A percentile compares a stretch with the other conserved stretches of the same genome.
Conservation (phyloP, 2,329 filamentous ascomycete genomes). For the Sporothrix humicola region DNA sequence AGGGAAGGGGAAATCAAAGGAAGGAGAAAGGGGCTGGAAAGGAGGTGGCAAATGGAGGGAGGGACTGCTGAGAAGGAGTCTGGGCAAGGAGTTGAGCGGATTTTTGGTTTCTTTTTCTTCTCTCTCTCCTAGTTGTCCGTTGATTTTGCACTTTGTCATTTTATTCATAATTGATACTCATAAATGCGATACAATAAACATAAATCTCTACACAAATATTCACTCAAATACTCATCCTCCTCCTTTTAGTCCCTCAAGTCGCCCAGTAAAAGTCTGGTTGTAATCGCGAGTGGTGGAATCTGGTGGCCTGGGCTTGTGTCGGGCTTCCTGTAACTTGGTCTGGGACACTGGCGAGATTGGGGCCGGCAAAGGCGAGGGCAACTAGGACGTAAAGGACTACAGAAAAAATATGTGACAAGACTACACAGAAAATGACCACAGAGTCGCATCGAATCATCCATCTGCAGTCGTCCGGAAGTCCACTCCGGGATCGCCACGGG, state of each 20-base stretch:
- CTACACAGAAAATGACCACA: neutral
- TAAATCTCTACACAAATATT: neutral
- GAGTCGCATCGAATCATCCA: neutral
- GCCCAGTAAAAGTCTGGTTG: neutral
- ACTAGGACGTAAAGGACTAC: neutral
- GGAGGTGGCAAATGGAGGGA: neutral
- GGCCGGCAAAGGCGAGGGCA: neutral
- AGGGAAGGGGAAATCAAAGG: neutral
- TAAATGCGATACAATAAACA: neutral
- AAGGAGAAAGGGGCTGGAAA: neutral
- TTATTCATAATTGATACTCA: conserved; percentile 1
- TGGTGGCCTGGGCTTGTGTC: neutral
- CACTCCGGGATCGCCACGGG: conserved; percentile 11
- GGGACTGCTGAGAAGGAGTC: neutral
- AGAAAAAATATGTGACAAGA: neutral
- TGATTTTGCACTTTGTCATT: conserved; percentile 1
- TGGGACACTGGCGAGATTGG: neutral
- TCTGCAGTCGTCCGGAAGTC: neutral
- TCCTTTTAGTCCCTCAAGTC: neutral
- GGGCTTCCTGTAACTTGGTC: no score
- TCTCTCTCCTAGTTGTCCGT: neutral
- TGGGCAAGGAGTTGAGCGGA: neutral
- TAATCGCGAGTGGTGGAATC: neutral
- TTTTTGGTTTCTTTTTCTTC: neutral
- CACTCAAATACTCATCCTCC: neutral